Percentiles rank a stretch among this genome's conserved stretches.
These are phyloP conservation scores for Penicillium cataractarum DNA, from an alignment of 495 filamentous ascomycete species.

Conservation along the genomic window DNA sequence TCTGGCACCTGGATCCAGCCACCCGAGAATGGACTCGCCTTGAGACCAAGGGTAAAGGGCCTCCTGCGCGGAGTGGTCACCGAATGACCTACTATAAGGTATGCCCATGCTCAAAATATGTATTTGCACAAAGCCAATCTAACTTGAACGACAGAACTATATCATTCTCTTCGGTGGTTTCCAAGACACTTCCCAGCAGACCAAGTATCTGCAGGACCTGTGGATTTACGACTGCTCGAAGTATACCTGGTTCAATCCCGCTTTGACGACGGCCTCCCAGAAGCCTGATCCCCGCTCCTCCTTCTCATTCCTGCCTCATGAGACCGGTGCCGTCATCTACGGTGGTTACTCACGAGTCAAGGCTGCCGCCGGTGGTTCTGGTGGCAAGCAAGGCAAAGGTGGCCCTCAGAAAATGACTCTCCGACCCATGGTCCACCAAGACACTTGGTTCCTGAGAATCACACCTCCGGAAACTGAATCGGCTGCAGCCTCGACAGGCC, in stretches of 20 bases:
- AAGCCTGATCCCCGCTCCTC: conserved; percentile 90
- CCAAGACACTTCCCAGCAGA: conserved; percentile 91
- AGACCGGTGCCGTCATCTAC: conserved; percentile 83
- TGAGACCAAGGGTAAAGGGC: conserved; percentile 83
- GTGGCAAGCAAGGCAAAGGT: conserved; percentile 62
- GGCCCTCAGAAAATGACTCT: conserved; percentile 68
- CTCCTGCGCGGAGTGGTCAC: conserved; percentile 89
- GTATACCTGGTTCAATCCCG: conserved; percentile 76
- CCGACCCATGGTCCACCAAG: conserved; percentile 86
- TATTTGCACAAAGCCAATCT: neutral
- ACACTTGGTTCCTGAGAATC: conserved; percentile 91
- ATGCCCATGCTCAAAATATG: neutral
- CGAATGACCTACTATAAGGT: conserved; percentile 93
- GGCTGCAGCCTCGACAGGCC: conserved; percentile 58
- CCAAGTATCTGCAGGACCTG: conserved; percentile 78
- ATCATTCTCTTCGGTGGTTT: conserved; percentile 82
- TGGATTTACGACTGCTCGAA: conserved; percentile 72
- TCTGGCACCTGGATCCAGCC: conserved; percentile 86
- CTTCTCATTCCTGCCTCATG: conserved; percentile 89
- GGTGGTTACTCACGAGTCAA: conserved; percentile 95
- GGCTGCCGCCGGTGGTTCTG: conserved; percentile 51
- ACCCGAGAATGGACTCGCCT: conserved; percentile 87
- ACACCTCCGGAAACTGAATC: conserved; percentile 65
- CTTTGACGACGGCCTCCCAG: conserved; percentile 70
- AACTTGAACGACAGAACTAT: conserved; percentile 52